These are phyloP conservation scores for Microbotryum intermedium DNA, from an alignment of 1,284 basidiomycete genomes.

Conservation along the genomic window DNA sequence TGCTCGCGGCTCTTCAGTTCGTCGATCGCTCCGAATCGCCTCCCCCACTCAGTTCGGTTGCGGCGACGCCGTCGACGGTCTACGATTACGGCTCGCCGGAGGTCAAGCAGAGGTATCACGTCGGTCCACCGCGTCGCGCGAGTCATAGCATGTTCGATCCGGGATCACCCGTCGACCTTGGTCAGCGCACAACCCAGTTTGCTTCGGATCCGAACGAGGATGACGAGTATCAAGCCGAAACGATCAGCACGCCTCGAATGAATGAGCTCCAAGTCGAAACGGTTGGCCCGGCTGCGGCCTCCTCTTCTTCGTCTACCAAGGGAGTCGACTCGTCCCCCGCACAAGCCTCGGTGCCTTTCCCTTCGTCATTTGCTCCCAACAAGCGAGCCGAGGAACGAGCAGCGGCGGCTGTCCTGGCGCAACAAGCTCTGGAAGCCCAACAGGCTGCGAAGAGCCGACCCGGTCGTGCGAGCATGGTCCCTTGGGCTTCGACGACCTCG, in stretches of 20 bases:
- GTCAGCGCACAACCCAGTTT: too few species aligned
- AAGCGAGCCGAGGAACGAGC: constrained; percentile 29
- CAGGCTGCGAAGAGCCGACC: constrained; percentile 23
- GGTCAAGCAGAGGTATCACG: constrained; percentile 1
- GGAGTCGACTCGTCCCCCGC: too few species aligned
- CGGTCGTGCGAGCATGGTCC: constrained; percentile 7
- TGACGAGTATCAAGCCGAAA: too few species aligned
- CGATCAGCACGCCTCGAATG: too few species aligned
- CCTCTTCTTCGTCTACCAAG: background rate
- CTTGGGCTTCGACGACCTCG: constrained; percentile 4
- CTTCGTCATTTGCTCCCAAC: constrained; percentile 25
- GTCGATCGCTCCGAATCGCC: constrained; percentile 20
- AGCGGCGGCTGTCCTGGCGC: constrained; percentile 30
- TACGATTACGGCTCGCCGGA: too few species aligned
- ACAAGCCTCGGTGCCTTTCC: constrained; percentile 5
- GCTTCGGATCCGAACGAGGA: too few species aligned
- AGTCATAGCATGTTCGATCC: too few species aligned
- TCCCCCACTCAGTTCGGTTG: background rate
- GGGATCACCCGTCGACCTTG: too few species aligned
- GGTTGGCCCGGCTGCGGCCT: background rate
- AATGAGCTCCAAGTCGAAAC: background rate
- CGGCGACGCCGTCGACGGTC: constrained; percentile 8
- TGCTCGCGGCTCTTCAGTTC: constrained; percentile 26
- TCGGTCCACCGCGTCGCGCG: constrained; percentile 13
- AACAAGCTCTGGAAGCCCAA: constrained; percentile 16